A percentile compares a stretch with the other conserved stretches of the same genome.
These are phyloP conservation scores for Xylariaceae sp. DNA, from an alignment of 2,329 filamentous ascomycete species.

Conservation along the genomic window DNA sequence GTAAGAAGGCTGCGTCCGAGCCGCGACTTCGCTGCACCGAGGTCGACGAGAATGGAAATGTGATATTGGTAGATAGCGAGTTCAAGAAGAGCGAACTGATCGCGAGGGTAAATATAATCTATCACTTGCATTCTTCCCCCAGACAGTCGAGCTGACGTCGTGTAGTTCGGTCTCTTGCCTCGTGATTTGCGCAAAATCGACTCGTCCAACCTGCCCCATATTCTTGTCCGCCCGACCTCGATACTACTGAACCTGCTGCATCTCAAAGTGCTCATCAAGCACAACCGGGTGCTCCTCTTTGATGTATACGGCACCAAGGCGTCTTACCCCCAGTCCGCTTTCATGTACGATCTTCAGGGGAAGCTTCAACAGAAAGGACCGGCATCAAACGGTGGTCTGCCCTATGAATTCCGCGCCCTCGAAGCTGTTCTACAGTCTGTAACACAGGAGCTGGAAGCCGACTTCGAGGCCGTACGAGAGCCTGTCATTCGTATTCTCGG, in stretches of 20 bases:
- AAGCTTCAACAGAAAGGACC: slow-evolving; percentile 77
- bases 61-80: slow-evolving; percentile 88
- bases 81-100: slow-evolving; percentile 98
- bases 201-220: slow-evolving; percentile 90
- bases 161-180: slow-evolving; percentile 80
- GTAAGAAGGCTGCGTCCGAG: slow-evolving; percentile 74
- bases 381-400: slow-evolving; percentile 59
- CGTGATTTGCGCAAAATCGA: slow-evolving; percentile 97
- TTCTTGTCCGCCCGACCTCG: slow-evolving; percentile 84
- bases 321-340: slow-evolving; percentile 90
- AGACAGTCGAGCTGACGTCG: slow-evolving; percentile 12
- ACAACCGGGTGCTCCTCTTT: slow-evolving; percentile 89
- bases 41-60: slow-evolving; percentile 85
- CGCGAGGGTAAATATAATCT: slow-evolving; percentile 63
- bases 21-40: slow-evolving; percentile 88
- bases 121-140: neutral
- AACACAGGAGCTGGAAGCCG: slow-evolving; percentile 83
- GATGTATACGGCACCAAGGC: slow-evolving; percentile 93
- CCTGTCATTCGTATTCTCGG: slow-evolving; percentile 84
- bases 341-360: slow-evolving; percentile 95
- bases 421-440: slow-evolving; percentile 94
- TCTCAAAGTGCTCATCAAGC: slow-evolving; percentile 89
- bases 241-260: slow-evolving; percentile 97
- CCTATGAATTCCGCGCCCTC: slow-evolving; percentile 93
- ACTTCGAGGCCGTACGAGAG: slow-evolving; percentile 90